phyloP scores from a whole-genome alignment of 441 rosid genomes.

The Cnidoscolus chayamansa region DNA sequence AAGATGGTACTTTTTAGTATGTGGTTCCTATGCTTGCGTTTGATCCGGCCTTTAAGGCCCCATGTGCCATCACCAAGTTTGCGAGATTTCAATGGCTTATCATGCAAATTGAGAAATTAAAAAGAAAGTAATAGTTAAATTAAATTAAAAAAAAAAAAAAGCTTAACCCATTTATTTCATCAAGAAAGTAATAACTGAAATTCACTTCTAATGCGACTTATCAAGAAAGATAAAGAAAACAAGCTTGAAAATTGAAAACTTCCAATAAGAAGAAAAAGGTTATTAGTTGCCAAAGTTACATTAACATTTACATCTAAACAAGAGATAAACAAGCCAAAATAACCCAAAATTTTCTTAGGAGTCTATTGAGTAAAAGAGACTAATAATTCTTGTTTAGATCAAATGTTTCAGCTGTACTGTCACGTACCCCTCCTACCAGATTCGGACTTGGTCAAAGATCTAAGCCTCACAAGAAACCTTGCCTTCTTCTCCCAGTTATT shows the following conservation, averaged over 20 bases:
- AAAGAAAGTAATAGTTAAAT: too few relatives aligned
- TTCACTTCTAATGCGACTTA: too few relatives aligned
- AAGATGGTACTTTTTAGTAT: too few relatives aligned
- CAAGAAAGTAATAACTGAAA: too few relatives aligned
- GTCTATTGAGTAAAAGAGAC: conserved; percentile 5
- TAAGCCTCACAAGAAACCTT: conserved; percentile 36
- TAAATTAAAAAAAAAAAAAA: too few relatives aligned
- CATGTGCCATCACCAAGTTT: too few relatives aligned
- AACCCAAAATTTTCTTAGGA: not conserved
- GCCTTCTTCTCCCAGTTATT: conserved; percentile 30
- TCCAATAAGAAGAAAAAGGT: not conserved
- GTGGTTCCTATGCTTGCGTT: too few relatives aligned
- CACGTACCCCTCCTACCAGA: conserved; percentile 34
- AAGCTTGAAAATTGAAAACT: not conserved
- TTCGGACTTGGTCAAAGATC: conserved; percentile 48
- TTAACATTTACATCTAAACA: not conserved
- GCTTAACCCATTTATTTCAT: too few relatives aligned
- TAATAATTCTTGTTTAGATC: not conserved
- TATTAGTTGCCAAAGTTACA: not conserved
- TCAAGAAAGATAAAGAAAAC: too few relatives aligned
- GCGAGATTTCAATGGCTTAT: too few relatives aligned
- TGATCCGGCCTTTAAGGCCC: too few relatives aligned
- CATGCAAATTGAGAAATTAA: too few relatives aligned
- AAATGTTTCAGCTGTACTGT: not conserved
- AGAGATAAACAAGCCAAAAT: not conserved